Evolutionary conservation across 192 early-diverging fungal genomes (phyloP).

Genomic region (Piromyces finnis): DNA sequence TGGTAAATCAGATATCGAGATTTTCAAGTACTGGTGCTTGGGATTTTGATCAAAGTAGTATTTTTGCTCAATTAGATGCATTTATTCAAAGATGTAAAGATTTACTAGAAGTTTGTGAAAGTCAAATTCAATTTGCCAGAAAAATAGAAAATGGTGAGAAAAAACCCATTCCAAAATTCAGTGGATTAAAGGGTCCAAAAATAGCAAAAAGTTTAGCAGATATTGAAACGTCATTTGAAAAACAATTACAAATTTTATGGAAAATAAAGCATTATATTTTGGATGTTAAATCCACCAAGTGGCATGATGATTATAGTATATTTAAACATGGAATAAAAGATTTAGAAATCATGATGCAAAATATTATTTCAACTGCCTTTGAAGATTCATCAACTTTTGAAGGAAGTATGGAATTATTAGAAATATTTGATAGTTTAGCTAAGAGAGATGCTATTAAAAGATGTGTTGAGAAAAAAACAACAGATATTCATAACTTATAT

Average conservation of each 20-base stretch:
- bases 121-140: constrained; percentile 44
- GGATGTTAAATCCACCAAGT: constrained; percentile 42
- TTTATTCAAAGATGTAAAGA: constrained; percentile 44
- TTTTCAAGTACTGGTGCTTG: constrained; percentile 14
- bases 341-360: constrained; percentile 48
- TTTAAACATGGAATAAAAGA: constrained; percentile 53
- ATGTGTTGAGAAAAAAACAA: constrained; percentile 42
- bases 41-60: constrained; percentile 48
- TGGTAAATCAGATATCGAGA: constrained; percentile 23
- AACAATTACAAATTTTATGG: constrained; percentile 27
- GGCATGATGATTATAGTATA: constrained; percentile 48
- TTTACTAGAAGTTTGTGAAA: constrained; percentile 33
- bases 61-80: constrained; percentile 50
- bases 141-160: constrained; percentile 35
- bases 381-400: constrained; percentile 32
- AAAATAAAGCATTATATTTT: constrained; percentile 33
- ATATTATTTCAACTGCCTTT: constrained; percentile 37
- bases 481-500: constrained; percentile 31
- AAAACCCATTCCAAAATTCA: constrained; percentile 35
- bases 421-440: constrained; percentile 39
- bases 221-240: constrained; percentile 38
- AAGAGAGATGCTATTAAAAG: constrained; percentile 48
- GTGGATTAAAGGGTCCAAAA: constrained; percentile 35
- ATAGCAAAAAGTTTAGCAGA: constrained; percentile 36
- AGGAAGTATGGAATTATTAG: constrained; percentile 30